phyloP scores from a whole-genome alignment of 805 yeast genomes.

The Saturnispora quitensis region DNA sequence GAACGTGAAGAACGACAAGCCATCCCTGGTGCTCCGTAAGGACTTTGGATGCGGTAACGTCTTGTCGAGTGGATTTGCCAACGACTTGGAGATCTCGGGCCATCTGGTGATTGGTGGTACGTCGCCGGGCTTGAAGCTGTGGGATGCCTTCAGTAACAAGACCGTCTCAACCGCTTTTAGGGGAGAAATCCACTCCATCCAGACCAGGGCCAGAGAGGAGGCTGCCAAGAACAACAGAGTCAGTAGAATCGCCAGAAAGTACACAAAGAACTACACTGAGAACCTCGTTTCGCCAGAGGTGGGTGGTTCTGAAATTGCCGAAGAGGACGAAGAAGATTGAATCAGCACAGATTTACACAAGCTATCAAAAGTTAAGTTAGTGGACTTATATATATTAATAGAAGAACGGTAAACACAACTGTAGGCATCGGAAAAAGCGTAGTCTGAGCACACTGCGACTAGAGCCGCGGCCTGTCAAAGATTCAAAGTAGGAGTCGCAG shows the following conservation, averaged over 20 bases:
- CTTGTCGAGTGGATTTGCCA: conserved; percentile 71
- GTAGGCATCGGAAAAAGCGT: not conserved
- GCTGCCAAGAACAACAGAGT: conserved; percentile 49
- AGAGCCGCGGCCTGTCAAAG: no score
- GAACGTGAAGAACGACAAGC: conserved; percentile 50
- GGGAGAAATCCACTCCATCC: conserved; percentile 45
- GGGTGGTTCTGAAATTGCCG: conserved; percentile 54
- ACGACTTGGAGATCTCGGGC: conserved; percentile 76
- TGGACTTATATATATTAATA: not conserved
- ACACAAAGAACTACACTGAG: conserved; percentile 41
- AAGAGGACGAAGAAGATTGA: conserved; percentile 36
- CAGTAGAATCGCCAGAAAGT: conserved; percentile 71
- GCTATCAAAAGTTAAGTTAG: not conserved
- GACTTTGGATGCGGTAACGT: conserved; percentile 95
- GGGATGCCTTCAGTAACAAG: conserved; percentile 83
- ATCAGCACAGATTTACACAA: not conserved
- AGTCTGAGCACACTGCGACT: no score
- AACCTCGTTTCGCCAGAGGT: conserved; percentile 55
- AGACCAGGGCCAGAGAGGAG: conserved; percentile 46
- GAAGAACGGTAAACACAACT: not conserved
- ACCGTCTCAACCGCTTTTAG: conserved; percentile 66
- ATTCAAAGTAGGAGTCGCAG: no score
- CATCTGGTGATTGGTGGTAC: conserved; percentile 83
- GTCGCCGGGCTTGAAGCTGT: conserved; percentile 72
- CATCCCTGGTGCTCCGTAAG: conserved; percentile 83